Base-by-base conservation (phyloP, 2,329 filamentous ascomycete genomes). In the Fusarium algeriense region DNA sequence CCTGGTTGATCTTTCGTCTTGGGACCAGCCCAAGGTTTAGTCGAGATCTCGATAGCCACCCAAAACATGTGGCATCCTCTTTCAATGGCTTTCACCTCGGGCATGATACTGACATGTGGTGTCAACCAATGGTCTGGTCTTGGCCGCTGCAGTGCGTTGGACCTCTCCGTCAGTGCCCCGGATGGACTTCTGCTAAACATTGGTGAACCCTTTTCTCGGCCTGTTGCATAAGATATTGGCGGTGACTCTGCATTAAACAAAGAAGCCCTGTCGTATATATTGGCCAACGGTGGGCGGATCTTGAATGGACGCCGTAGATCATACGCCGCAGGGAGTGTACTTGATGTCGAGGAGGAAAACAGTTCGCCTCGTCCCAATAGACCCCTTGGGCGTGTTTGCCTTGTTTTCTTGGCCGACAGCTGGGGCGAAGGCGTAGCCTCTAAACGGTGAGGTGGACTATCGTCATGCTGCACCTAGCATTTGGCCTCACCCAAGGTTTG, bases 1-100 rank as follows among this genome's bases (percentile, higher is more conserved):
- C 44, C 45, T n/a, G 44, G 14, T 38, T 52, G 46, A n/a, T 20
- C 9, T 14, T 30, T 53, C 19, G 23, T 60, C 32, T 53, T 28
- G n/a, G 49, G 23, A 13, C 58, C 28, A 23, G 54, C 14, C 63
- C 64, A 74, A 13, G 55, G 62, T 48, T 82, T 82, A 12, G 82
- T 81, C 17, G 80, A 83, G 40, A 88, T 71, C 74, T 88, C 83
- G 54, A 88, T 80, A 6, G 85, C 84, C 4, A 80, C 83, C 86
- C 84, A 88, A n/a, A 87, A 68, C 14, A 71, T 78, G 35, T 77
- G 73, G 40, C 76, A 74, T 6, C 76, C 79, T 40, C 80, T 76
- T 9, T 80, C 76, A 2, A 84, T 73, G 2, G 79, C 74, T 8
- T 76, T 78, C 9, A 79, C 74, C 52, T 86, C 84, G 3, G 85